Evolutionary conservation across 768 basidiomycete species (phyloP).

Genomic region (Suillus plorans): DNA sequence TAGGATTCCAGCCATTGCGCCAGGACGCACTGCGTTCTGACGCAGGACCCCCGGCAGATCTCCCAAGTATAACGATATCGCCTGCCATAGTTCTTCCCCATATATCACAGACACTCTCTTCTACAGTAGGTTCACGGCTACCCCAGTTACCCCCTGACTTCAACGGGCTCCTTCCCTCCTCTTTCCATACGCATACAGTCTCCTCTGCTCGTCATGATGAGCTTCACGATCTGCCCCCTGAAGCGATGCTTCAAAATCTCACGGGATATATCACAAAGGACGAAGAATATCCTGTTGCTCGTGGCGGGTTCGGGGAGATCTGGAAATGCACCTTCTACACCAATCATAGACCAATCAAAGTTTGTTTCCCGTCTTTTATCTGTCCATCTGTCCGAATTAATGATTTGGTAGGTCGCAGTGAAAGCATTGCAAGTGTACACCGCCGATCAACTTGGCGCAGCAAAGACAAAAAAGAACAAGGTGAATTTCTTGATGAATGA

Average conservation of each 20-base stretch:
- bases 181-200: background rate
- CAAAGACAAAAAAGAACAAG: background rate
- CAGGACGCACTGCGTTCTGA: too few species aligned
- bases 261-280: background rate
- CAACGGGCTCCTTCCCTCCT: background rate
- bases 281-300: constrained; percentile 1
- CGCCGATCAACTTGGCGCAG: constrained; percentile 2
- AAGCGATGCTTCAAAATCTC: background rate
- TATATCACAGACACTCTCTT: too few species aligned
- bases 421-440: constrained; percentile 25
- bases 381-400: background rate
- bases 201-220: background rate
- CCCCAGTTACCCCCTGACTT: background rate
- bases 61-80: too few species aligned
- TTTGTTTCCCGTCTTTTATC: background rate
- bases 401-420: constrained; percentile 18
- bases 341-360: background rate
- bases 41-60: too few species aligned
- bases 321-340: background rate
- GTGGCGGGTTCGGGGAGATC: constrained; percentile 5
- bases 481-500: background rate
- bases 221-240: background rate
- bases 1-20: too few species aligned
- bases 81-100: too few species aligned
- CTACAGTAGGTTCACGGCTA: too few species aligned